A percentile compares a stretch with the other conserved stretches of the same genome.
These are phyloP conservation scores for Allomyces javanicus DNA, from an alignment of 192 early-diverging fungal genomes.

Conservation along the genomic window DNA sequence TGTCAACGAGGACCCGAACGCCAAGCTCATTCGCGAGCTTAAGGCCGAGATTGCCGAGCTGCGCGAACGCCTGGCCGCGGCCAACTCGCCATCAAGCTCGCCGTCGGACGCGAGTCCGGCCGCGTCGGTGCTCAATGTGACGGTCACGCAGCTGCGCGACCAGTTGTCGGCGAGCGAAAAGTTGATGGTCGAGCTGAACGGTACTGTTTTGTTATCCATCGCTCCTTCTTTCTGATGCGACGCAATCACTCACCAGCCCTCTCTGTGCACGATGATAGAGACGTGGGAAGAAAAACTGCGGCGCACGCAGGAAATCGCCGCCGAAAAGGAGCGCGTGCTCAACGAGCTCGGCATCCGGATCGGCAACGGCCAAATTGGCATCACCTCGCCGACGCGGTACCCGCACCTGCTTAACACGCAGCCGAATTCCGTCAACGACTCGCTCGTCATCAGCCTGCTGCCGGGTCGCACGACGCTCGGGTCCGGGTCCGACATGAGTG, in stretches of 20 bases:
- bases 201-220: not conserved
- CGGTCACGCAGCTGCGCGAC: constrained; percentile 39
- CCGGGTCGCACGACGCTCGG: constrained; percentile 53
- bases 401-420: constrained; percentile 79
- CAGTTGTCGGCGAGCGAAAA: constrained; percentile 70
- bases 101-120: constrained; percentile 16
- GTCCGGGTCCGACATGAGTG: constrained; percentile 11
- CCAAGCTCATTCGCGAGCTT: constrained; percentile 56
- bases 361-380: constrained; percentile 46
- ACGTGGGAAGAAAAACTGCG: constrained; percentile 66
- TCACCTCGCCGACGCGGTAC: constrained; percentile 51
- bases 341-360: constrained; percentile 60
- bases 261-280: constrained; percentile 8
- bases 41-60: constrained; percentile 57
- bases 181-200: constrained; percentile 57
- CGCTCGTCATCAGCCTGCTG: constrained; percentile 70
- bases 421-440: constrained; percentile 75
- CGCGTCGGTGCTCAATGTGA: constrained; percentile 9
- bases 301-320: constrained; percentile 48
- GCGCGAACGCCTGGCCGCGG: constrained; percentile 24
- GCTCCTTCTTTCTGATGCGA: not conserved
- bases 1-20: constrained; percentile 75
- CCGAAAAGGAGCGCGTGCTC: constrained; percentile 47
- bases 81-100: not conserved
- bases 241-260: not conserved